Conservation (phyloP, 1,139 yeast species). For the Yamadazyma diddensiae region DNA sequence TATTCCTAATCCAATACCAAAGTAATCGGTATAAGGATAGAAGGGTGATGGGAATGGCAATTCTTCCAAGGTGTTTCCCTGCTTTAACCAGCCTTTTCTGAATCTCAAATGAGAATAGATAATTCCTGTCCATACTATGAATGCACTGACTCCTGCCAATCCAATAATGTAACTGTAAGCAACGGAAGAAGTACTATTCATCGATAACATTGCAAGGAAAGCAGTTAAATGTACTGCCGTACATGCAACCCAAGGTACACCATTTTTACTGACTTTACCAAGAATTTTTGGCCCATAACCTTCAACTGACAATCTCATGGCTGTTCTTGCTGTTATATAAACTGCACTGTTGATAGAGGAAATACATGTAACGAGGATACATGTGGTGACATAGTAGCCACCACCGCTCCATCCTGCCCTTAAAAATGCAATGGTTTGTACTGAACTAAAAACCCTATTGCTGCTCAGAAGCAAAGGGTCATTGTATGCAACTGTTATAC, state of each 20-base stretch:
- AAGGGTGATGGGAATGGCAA: constrained; percentile 33
- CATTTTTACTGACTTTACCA: constrained; percentile 29
- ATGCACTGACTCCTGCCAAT: constrained; percentile 40
- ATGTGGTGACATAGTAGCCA: constrained; percentile 42
- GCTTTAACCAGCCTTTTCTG: constrained; percentile 34
- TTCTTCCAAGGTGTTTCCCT: constrained; percentile 29
- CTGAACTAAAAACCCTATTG: constrained; percentile 50
- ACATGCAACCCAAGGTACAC: constrained; percentile 43
- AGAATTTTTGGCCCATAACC: constrained; percentile 39
- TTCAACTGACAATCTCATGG: constrained; percentile 35
- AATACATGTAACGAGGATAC: constrained; percentile 36
- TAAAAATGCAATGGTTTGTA: constrained; percentile 61
- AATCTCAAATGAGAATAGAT: constrained; percentile 36
- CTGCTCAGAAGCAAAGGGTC: constrained; percentile 31
- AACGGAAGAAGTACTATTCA: constrained; percentile 29
- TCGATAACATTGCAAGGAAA: constrained; percentile 31
- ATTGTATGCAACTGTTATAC: constrained; percentile 40
- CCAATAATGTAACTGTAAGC: constrained; percentile 44
- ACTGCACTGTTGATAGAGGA: constrained; percentile 46
- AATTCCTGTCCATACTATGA: constrained; percentile 41
- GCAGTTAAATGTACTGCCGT: constrained; percentile 31
- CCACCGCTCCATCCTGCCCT: constrained; percentile 42
- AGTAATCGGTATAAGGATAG: constrained; percentile 23
- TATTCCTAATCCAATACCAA: constrained; percentile 30
- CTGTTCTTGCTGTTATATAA: constrained; percentile 39